Base-by-base conservation (phyloP, 1,284 basidiomycete species). In the Ganoderma lingzhi region DNA sequence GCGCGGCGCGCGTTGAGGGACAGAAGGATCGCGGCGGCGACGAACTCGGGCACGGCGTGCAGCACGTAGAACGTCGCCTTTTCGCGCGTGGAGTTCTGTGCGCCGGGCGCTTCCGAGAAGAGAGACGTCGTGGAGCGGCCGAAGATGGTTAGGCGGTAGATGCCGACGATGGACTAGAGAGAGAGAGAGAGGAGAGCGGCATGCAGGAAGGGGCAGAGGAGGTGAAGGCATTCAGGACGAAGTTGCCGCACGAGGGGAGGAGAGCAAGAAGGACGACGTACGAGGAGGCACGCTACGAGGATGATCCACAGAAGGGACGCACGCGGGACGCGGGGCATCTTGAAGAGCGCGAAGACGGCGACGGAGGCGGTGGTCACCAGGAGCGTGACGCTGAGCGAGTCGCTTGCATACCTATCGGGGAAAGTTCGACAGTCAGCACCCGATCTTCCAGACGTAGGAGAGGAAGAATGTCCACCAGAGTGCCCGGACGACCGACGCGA, bases 41-140 rank as follows among this genome's bases (percentile, higher is more conserved):
- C 14, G 45, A 63, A 63, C 44, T 67, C 66, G 32, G 66, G 62
- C 5, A 23, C 32, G 32, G n/a, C 61, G 37, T 67, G 61, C 53
- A 63, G 53, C n/a, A 63, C 28, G 48, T 86, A 86, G 75, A 87
- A 87, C 0, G 74, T 67, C 9, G 77, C 78, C 73, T 86, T 86
- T n/a, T 78, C 80, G 14, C 65, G 64, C 2, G 76, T 53, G 10
- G 75, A 79, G 74, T 84, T 82, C 19, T 82, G 78, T 0, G 82
- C 78, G 32, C 69, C 69, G 0, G 62, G 69, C 6, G 51, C 62
- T 30, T 23, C 61, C 42, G 68, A 74, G 51, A n/a, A 45, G 55
- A 59, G 65, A 17, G 66, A 69, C 19, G 62, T 64, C 28, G 45
- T 65, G 17, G 23, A 70, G 59, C 51, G 59, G n/a, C 1, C 6